phyloP scores from a whole-genome alignment of 805 yeast species.

The Torulaspora gathmanii region DNA sequence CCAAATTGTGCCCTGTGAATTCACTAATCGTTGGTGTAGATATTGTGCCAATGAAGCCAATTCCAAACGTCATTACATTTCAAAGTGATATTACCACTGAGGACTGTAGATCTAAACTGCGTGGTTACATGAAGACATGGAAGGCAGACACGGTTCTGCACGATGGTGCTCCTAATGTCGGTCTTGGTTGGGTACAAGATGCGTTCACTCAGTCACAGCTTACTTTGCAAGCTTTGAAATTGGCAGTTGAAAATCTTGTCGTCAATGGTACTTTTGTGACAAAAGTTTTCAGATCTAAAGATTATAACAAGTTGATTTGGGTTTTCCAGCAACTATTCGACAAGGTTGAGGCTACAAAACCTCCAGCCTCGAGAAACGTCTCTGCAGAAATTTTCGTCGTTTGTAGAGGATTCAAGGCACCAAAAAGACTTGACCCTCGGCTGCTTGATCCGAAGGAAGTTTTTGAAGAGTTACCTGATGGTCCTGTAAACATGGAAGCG shows the following conservation, averaged over 20 bases:
- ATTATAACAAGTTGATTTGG: conserved; percentile 96
- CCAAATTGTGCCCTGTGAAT: conserved; percentile 85
- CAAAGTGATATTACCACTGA: conserved; percentile 98
- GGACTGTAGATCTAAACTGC: conserved; percentile 88
- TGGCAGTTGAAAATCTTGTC: conserved; percentile 87
- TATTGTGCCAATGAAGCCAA: conserved; percentile 93
- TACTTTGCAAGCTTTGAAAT: conserved; percentile 84
- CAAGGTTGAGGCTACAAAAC: conserved; percentile 97
- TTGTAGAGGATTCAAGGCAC: conserved; percentile 93
- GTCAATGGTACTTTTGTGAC: conserved; percentile 96
- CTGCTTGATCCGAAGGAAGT: conserved; percentile 88
- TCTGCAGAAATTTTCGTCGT: conserved; percentile 99
- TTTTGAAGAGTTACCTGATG: conserved; percentile 82
- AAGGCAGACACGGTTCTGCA: conserved; percentile 96
- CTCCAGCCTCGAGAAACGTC: conserved; percentile 97
- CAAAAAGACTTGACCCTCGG: conserved; percentile 90
- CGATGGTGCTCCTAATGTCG: conserved; percentile 99
- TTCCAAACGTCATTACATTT: conserved; percentile 90
- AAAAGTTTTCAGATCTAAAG: conserved; percentile 96
- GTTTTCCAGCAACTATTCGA: conserved; percentile 93
- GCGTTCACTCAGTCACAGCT: conserved; percentile 97
- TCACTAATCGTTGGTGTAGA: conserved; percentile 98
- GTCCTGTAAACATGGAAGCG: conserved; percentile 76
- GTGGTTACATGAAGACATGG: conserved; percentile 98
- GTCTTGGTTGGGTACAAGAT: conserved; percentile 99